phyloP scores from a whole-genome alignment of 2,329 filamentous ascomycete genomes.

The Apiospora kogelbergensis region DNA sequence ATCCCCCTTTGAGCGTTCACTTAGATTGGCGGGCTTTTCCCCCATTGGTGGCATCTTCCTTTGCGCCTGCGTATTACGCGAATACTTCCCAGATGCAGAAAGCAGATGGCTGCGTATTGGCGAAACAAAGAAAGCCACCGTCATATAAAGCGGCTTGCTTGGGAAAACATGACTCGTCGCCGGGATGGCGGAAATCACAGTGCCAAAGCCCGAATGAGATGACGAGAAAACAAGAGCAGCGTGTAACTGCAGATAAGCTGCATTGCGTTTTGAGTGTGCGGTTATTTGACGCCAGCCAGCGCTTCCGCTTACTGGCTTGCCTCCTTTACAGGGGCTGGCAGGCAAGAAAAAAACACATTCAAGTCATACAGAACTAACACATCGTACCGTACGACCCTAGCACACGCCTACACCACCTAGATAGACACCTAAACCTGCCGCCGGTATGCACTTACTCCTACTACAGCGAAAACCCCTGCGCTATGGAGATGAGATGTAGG shows the following conservation, averaged over 20 bases:
- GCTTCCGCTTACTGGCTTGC: neutral
- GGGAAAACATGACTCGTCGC: neutral
- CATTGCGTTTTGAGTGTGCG: neutral
- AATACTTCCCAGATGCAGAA: neutral
- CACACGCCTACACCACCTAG: no score
- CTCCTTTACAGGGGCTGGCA: neutral
- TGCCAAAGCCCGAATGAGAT: neutral
- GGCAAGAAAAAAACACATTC: neutral
- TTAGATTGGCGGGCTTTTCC: neutral
- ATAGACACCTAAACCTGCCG: no score
- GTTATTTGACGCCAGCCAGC: constrained; percentile 2
- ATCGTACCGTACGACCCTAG: neutral
- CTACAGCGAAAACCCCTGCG: neutral
- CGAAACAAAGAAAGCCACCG: neutral
- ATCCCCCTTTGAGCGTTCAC: neutral
- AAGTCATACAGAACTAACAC: neutral
- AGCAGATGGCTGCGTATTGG: neutral
- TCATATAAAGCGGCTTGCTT: neutral
- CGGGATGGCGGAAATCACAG: neutral
- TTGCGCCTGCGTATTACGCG: neutral
- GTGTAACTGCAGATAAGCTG: neutral
- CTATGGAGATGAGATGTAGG: neutral
- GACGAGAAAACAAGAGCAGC: neutral
- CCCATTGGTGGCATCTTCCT: neutral
- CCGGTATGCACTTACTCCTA: neutral